Evolutionary conservation across 768 basidiomycete species (phyloP).

Genomic region (Rhodotorula sphaerocarpa): DNA sequence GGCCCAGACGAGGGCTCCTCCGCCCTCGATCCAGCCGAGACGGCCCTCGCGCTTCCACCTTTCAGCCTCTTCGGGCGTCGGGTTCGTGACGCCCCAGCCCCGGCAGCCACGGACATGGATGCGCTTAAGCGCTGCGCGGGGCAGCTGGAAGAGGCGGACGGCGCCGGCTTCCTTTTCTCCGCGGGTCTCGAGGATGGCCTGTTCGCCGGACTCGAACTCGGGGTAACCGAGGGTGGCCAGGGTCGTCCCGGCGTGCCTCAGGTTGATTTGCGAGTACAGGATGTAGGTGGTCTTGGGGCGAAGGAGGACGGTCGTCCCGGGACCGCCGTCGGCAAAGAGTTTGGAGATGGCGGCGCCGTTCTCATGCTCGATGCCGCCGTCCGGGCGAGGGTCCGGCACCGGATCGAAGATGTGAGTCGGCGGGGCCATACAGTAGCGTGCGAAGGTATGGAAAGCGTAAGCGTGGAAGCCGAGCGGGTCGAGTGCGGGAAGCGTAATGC

Average conservation of each 20-base stretch:
- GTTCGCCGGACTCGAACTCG: constrained; percentile 39
- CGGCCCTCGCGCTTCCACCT: constrained; percentile 26
- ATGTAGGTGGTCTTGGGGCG: constrained; percentile 41
- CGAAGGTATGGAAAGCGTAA: neutral
- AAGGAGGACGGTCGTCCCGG: constrained; percentile 43
- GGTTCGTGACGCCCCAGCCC: constrained; percentile 27
- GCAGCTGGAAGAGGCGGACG: constrained; percentile 31
- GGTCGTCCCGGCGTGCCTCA: constrained; percentile 45
- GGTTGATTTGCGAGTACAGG: constrained; percentile 43
- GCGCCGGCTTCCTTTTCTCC: constrained; percentile 40
- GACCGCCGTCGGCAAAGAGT: constrained; percentile 40
- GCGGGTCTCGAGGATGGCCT: constrained; percentile 42
- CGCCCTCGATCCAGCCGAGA: constrained; percentile 41
- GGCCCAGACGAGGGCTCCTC: constrained; percentile 39
- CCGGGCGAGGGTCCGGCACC: neutral
- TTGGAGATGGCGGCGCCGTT: constrained; percentile 15
- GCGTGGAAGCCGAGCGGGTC: neutral
- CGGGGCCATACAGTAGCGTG: neutral
- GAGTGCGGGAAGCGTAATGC: too few species aligned
- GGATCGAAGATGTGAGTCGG: constrained; percentile 26
- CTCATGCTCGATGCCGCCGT: constrained; percentile 12
- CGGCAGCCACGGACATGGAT: constrained; percentile 32
- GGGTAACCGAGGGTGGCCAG: constrained; percentile 47
- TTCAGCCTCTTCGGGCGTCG: constrained; percentile 27
- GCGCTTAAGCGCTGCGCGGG: constrained; percentile 15